phyloP scores from a whole-genome alignment of 108 stramenopile genomes.

The Cyclotella atomus region DNA sequence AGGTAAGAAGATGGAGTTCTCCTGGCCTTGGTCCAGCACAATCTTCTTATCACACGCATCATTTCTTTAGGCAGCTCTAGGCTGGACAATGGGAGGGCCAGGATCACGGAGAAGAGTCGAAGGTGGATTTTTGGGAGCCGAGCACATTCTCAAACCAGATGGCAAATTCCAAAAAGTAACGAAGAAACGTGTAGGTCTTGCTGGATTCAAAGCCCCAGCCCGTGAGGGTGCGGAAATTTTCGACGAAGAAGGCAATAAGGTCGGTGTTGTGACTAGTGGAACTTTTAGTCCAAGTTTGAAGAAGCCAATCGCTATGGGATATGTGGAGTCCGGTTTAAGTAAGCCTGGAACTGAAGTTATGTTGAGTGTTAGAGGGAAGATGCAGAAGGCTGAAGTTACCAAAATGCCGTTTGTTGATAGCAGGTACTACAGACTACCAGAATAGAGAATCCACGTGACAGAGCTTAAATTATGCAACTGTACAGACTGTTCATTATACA shows the following conservation, averaged over 20 bases:
- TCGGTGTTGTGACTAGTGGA: constrained; percentile 96
- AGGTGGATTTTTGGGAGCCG: constrained; percentile 95
- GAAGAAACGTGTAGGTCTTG: constrained; percentile 94
- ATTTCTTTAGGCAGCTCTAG: constrained; percentile 83
- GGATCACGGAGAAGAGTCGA: constrained; percentile 89
- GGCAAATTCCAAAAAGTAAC: constrained; percentile 89
- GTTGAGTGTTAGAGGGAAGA: constrained; percentile 92
- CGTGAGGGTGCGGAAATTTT: constrained; percentile 93
- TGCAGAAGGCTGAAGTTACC: constrained; percentile 86
- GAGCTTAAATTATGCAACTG: no score
- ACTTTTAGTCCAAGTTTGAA: constrained; percentile 93
- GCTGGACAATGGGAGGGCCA: constrained; percentile 95
- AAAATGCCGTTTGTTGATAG: constrained; percentile 98
- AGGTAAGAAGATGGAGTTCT: constrained; percentile 12
- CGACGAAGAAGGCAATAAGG: constrained; percentile 82
- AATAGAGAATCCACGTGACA: constrained; percentile 23
- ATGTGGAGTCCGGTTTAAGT: constrained; percentile 78
- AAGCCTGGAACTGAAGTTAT: constrained; percentile 89
- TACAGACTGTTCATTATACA: no score
- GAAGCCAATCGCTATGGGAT: constrained; percentile 99
- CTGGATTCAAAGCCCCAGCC: constrained; percentile 97
- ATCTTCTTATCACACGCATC: no score
- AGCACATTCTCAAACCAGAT: constrained; percentile 88
- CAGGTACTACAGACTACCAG: constrained; percentile 92
- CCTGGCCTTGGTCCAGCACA: neutral